These are phyloP conservation scores for Quercus agrifolia DNA, from an alignment of 306 rosid genomes.

Conservation along the genomic window DNA sequence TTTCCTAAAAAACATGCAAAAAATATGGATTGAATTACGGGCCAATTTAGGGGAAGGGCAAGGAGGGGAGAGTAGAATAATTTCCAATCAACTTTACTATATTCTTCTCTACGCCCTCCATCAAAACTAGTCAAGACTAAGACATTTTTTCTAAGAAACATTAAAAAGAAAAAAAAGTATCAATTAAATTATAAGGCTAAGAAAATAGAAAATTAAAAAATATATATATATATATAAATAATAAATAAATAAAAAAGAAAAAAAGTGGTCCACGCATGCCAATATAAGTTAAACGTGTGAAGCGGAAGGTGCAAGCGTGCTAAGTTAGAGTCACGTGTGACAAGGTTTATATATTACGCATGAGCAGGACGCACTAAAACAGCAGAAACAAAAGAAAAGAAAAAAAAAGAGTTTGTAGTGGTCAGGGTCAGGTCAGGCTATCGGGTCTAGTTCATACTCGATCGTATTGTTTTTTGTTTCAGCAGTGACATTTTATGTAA, in stretches of 20 bases:
- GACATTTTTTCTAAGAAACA: too few species aligned
- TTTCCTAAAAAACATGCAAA: too few species aligned
- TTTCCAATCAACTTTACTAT: too few species aligned
- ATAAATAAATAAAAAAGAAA: not conserved
- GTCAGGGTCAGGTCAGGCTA: conserved; percentile 22
- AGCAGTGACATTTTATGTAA: too few species aligned
- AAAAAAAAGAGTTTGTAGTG: conserved; percentile 6
- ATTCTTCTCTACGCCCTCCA: too few species aligned
- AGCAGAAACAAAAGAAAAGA: not conserved
- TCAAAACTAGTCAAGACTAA: too few species aligned
- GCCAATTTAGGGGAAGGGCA: too few species aligned
- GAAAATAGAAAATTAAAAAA: not conserved
- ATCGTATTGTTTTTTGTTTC: conserved; percentile 8
- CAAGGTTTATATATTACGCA: conserved; percentile 49
- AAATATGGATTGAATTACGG: too few species aligned
- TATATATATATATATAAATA: too few species aligned
- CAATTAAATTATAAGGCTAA: not conserved
- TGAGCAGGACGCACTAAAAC: conserved; percentile 20
- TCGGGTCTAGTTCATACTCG: conserved; percentile 24
- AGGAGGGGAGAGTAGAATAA: too few species aligned
- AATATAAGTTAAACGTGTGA: conserved; percentile 15
- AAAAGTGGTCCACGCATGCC: conserved; percentile 60
- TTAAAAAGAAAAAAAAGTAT: not conserved
- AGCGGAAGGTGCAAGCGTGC: conserved; percentile 30
- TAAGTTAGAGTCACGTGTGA: conserved; percentile 50